phyloP scores from a whole-genome alignment of 2,329 filamentous ascomycete species.

The Colletotrichum theobromicola region DNA sequence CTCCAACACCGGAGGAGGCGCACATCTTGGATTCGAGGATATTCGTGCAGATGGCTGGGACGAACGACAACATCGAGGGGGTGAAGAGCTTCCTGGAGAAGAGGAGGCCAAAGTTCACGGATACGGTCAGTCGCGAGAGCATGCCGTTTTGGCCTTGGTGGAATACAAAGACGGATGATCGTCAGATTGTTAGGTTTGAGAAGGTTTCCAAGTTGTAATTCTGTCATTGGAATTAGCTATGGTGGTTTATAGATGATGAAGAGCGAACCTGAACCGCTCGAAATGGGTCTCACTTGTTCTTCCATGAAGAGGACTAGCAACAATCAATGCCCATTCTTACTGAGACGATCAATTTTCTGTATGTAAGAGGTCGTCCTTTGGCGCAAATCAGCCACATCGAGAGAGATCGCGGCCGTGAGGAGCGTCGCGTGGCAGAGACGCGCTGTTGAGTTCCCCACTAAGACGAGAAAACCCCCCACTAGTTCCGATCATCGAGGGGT shows the following conservation, averaged over 20 bases:
- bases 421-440: not conserved
- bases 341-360: too few species aligned
- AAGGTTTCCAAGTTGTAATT: not conserved
- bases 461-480: not conserved
- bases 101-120: slow-evolving; percentile 62
- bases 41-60: slow-evolving; percentile 64
- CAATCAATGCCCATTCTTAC: too few species aligned
- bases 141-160: not conserved
- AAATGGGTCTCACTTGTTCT: not conserved
- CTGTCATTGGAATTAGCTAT: not conserved
- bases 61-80: slow-evolving; percentile 69
- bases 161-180: not conserved
- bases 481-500: slow-evolving; percentile 13
- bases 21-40: slow-evolving; percentile 72
- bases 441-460: not conserved
- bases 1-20: slow-evolving; percentile 57
- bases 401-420: not conserved
- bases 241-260: fast-evolving
- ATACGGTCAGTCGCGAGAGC: not conserved
- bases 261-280: not conserved
- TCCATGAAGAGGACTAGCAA: fast-evolving
- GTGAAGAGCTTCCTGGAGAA: slow-evolving; percentile 74
- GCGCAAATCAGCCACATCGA: not conserved
- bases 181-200: not conserved
- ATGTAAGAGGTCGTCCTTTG: not conserved